Evolutionary conservation across 176 grass and related monocot genomes (phyloP).

Genomic region (Phyllostachys edulis): DNA sequence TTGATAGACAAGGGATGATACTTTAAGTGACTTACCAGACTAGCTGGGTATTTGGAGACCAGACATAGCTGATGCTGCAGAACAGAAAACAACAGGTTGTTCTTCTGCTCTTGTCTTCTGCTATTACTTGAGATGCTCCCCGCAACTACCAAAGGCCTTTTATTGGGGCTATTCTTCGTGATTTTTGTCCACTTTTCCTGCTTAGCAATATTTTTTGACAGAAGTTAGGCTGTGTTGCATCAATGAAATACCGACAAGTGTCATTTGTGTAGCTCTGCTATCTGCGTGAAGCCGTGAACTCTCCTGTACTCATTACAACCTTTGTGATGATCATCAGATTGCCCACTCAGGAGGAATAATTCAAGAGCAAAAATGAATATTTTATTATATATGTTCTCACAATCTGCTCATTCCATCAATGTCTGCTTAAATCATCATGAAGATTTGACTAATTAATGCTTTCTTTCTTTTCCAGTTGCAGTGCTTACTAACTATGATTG

Average conservation of each 20-base stretch:
- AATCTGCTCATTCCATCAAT: neutral
- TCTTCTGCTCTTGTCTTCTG: conserved; percentile 25
- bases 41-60: conserved; percentile 39
- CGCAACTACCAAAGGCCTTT: neutral
- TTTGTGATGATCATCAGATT: conserved; percentile 4
- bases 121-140: conserved; percentile 9
- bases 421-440: neutral
- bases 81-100: conserved; percentile 33
- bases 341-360: neutral
- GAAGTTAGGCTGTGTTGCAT: neutral
- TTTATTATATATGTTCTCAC: neutral
- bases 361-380: conserved; percentile 10
- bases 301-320: neutral
- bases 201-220: neutral
- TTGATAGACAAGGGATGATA: conserved; percentile 4
- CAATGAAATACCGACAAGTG: neutral
- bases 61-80: conserved; percentile 23
- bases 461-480: conserved; percentile 25
- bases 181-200: neutral
- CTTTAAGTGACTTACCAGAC: conserved; percentile 6
- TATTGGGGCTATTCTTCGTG: neutral
- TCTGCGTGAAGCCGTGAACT: neutral
- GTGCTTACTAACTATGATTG: conserved; percentile 23
- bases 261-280: neutral
- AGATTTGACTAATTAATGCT: neutral